Conservation (phyloP, 2,329 filamentous ascomycete genomes). For the Hymenoscyphus scutula region DNA sequence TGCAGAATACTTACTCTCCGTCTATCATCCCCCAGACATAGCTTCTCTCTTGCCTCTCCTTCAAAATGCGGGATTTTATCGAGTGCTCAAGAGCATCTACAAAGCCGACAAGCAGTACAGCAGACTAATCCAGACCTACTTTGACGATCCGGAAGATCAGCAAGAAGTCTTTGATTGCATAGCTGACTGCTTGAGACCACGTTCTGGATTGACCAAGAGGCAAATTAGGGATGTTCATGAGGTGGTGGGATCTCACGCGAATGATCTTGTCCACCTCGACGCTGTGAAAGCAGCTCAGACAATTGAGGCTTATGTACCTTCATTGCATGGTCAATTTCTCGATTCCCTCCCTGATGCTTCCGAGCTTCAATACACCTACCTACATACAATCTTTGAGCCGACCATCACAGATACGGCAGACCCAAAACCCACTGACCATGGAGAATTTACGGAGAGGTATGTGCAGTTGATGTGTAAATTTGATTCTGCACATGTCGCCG, state of each 20-base stretch:
- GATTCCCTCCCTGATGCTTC: constrained; percentile 51
- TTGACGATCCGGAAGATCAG: constrained; percentile 79
- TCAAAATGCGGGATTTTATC: constrained; percentile 77
- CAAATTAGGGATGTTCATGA: constrained; percentile 70
- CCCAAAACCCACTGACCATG: constrained; percentile 42
- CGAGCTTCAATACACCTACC: constrained; percentile 61
- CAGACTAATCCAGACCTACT: constrained; percentile 74
- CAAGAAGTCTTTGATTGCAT: constrained; percentile 78
- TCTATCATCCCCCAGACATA: constrained; percentile 86
- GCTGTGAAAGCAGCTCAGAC: constrained; percentile 54
- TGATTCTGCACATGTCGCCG: constrained; percentile 76
- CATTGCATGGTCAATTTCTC: constrained; percentile 55
- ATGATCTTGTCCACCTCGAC: constrained; percentile 56
- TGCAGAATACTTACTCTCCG: constrained; percentile 88
- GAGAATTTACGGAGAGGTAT: constrained; percentile 75
- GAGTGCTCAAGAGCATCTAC: constrained; percentile 88
- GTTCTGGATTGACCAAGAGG: constrained; percentile 61
- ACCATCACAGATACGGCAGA: constrained; percentile 38
- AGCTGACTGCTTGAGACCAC: constrained; percentile 66
- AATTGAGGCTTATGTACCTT: constrained; percentile 53
- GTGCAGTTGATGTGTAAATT: constrained; percentile 89
- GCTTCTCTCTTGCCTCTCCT: constrained; percentile 74
- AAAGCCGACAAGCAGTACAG: constrained; percentile 75
- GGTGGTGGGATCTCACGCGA: constrained; percentile 56
- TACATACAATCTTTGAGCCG: constrained; percentile 71